Conservation (phyloP, 345 rosid genomes). For the Reutealis trisperma region DNA sequence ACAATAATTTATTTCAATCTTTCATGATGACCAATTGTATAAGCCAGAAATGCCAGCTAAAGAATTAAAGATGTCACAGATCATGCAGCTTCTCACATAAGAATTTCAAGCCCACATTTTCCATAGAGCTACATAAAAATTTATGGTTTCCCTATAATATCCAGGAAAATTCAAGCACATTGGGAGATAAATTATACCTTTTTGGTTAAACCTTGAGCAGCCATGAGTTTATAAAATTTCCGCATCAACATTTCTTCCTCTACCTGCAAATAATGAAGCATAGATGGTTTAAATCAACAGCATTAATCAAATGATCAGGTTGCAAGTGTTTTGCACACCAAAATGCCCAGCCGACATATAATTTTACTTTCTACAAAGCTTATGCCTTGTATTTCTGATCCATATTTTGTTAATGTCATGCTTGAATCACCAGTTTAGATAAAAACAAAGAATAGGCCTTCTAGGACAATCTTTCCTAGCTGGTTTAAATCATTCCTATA, state of each 20-base stretch:
- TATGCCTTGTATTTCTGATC: neutral
- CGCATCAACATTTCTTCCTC: constrained; percentile 83
- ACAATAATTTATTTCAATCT: neutral
- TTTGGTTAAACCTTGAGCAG: constrained; percentile 40
- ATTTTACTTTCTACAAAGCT: neutral
- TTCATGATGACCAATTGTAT: neutral
- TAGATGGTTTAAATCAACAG: neutral
- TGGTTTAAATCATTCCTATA: neutral
- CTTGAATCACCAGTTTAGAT: neutral
- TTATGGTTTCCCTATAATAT: neutral
- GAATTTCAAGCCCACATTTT: neutral
- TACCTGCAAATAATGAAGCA: constrained; percentile 42
- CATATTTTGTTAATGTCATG: neutral
- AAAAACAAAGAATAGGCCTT: neutral
- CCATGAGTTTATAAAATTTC: constrained; percentile 61
- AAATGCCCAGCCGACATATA: neutral
- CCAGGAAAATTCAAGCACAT: neutral
- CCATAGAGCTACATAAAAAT: neutral
- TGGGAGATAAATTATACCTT: constrained; percentile 40
- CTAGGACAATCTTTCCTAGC: neutral
- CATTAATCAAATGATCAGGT: neutral
- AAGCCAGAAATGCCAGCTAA: neutral
- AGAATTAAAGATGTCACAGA: neutral
- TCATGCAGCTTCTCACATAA: neutral
- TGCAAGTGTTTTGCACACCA: neutral